Conservation (phyloP, 129 eudicot species). For the carrot (Daucus carota) region DNA sequence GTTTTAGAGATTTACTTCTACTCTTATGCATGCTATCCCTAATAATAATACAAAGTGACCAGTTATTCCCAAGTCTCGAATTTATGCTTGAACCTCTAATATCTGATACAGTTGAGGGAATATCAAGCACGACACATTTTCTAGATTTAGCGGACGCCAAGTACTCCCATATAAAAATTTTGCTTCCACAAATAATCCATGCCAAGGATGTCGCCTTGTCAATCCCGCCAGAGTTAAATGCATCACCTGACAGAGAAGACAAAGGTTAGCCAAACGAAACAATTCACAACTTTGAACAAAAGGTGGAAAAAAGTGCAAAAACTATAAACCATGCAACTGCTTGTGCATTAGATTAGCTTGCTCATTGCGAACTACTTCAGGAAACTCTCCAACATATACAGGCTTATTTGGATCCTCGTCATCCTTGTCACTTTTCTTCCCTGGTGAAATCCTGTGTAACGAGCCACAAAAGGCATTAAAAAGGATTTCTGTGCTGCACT, state of each 20-base stretch:
- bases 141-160: constrained; percentile 59
- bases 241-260: constrained; percentile 46
- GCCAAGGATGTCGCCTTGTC: constrained; percentile 74
- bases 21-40: constrained; percentile 40
- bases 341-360: constrained; percentile 45
- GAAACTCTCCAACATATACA: constrained; percentile 83
- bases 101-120: constrained; percentile 42
- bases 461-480: constrained; percentile 10
- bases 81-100: constrained; percentile 39
- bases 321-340: constrained; percentile 38
- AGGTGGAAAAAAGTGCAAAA: constrained; percentile 19
- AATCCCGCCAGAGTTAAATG: constrained; percentile 70
- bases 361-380: constrained; percentile 82
- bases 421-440: constrained; percentile 41
- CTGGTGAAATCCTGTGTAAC: constrained; percentile 49
- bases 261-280: neutral
- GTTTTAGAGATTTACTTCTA: constrained; percentile 24
- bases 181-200: constrained; percentile 70
- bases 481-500: too few species aligned
- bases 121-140: constrained; percentile 59
- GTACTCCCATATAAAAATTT: constrained; percentile 70
- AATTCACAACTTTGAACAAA: constrained; percentile 3
- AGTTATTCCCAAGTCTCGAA: constrained; percentile 26
- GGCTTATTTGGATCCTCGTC: constrained; percentile 71
- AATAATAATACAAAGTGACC: constrained; percentile 56